Evolutionary conservation across 495 filamentous ascomycete genomes (phyloP).

Genomic region (Neurospora sp.): DNA sequence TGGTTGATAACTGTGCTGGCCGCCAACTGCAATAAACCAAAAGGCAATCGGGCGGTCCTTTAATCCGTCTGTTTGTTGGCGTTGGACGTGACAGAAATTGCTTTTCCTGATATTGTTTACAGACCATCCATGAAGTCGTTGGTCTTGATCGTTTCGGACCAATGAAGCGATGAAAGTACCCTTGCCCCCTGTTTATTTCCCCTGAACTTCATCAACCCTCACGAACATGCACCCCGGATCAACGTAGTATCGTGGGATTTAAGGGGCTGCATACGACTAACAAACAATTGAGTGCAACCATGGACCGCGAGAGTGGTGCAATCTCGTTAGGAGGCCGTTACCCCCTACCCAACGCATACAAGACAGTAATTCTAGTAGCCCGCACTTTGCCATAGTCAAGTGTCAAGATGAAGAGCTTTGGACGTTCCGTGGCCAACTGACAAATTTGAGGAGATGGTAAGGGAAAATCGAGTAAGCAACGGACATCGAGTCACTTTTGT

Average conservation of each 20-base stretch:
- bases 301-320: not conserved
- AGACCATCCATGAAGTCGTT: not conserved
- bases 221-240: not conserved
- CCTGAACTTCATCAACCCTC: not conserved
- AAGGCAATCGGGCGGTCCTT: not conserved
- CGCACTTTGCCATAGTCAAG: not conserved
- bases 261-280: not conserved
- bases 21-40: not conserved
- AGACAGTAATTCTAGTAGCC: not conserved
- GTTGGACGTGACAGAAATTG: not conserved
- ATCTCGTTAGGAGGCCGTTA: not conserved
- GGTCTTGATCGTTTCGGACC: not conserved
- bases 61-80: not conserved
- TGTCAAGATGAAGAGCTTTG: not conserved
- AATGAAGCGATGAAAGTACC: not conserved
- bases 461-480: too few species aligned
- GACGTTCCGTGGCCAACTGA: too few species aligned
- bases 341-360: not conserved
- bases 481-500: too few species aligned
- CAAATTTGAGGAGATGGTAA: too few species aligned
- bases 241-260: not conserved
- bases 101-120: not conserved
- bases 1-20: not conserved
- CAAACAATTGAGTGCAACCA: not conserved
- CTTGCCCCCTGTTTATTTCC: not conserved